Evolutionary conservation across 179 eudicot genomes (phyloP).

Genomic region (Actinidia polygama): DNA sequence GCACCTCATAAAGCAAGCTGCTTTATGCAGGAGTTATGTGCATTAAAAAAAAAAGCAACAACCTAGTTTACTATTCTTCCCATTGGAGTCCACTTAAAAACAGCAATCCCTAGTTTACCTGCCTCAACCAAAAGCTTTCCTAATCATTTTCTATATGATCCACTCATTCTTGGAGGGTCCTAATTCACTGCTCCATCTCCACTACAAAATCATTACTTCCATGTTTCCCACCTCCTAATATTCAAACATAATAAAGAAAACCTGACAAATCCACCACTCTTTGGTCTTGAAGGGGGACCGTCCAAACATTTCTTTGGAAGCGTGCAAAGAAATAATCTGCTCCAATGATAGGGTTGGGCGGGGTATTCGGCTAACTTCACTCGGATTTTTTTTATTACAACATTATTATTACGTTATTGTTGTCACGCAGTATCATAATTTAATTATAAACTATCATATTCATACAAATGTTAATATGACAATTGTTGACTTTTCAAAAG

Average conservation of each 20-base stretch:
- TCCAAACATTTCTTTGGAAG: conserved; percentile 14
- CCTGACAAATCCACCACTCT: background rate
- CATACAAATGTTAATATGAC: no score
- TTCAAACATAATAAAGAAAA: conserved; percentile 15
- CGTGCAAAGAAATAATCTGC: conserved; percentile 4
- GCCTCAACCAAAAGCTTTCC: conserved; percentile 25
- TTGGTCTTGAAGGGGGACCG: conserved; percentile 5
- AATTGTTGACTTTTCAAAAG: no score
- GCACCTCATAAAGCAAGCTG: background rate
- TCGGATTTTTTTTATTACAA: no score
- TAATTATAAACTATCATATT: no score
- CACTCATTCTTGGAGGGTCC: background rate
- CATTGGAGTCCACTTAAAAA: background rate
- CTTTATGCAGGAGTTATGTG: background rate
- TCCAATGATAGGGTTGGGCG: background rate
- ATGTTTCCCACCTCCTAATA: background rate
- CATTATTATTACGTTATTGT: no score
- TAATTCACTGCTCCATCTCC: background rate
- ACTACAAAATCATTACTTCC: conserved; percentile 8
- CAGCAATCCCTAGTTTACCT: background rate
- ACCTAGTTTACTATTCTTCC: background rate
- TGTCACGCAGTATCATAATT: no score
- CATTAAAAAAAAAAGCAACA: background rate
- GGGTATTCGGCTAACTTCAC: no score
- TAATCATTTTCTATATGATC: conserved; percentile 14